Percentiles rank a stretch among this genome's conserved stretches.
phyloP scores from a whole-genome alignment of 768 basidiomycete genomes.

The Mycena rebaudengoi region DNA sequence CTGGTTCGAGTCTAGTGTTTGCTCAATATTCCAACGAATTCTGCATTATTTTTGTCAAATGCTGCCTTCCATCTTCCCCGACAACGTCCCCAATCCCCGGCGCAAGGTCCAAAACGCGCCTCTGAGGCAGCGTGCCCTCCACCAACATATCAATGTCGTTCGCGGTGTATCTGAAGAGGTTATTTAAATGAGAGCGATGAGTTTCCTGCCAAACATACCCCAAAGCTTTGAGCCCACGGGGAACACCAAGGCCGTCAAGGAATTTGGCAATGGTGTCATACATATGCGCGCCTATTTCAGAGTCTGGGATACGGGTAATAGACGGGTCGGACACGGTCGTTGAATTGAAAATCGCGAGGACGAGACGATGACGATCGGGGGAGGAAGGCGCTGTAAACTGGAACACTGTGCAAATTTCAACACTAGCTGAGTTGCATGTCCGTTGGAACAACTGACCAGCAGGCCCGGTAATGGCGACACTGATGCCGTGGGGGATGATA shows the following conservation, averaged over 20 bases:
- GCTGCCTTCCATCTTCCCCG: slow-evolving; percentile 84
- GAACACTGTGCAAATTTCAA: slow-evolving; percentile 74
- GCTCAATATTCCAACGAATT: slow-evolving; percentile 77
- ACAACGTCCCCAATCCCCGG: slow-evolving; percentile 87
- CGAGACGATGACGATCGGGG: slow-evolving; percentile 90
- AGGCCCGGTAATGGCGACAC: slow-evolving; percentile 90
- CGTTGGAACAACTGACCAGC: slow-evolving; percentile 58
- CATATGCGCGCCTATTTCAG: slow-evolving; percentile 79
- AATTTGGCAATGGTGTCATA: slow-evolving; percentile 90
- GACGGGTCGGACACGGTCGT: slow-evolving; percentile 73
- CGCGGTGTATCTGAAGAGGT: slow-evolving; percentile 69
- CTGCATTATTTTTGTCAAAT: slow-evolving; percentile 84
- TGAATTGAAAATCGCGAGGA: slow-evolving; percentile 81
- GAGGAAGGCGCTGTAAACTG: slow-evolving; percentile 95
- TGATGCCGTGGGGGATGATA: slow-evolving; percentile 94
- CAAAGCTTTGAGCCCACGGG: slow-evolving; percentile 85
- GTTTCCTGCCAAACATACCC: slow-evolving; percentile 64
- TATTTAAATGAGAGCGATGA: too few relatives aligned
- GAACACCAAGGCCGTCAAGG: slow-evolving; percentile 85
- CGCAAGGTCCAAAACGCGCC: slow-evolving; percentile 91
- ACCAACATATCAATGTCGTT: slow-evolving; percentile 80
- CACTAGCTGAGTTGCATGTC: slow-evolving; percentile 7
- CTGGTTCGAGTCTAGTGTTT: too few relatives aligned
- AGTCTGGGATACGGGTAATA: slow-evolving; percentile 77
- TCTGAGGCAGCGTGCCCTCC: slow-evolving; percentile 91